Base-by-base conservation (phyloP, 192 early-diverging fungal genomes). In the Coemansia sp. region DNA sequence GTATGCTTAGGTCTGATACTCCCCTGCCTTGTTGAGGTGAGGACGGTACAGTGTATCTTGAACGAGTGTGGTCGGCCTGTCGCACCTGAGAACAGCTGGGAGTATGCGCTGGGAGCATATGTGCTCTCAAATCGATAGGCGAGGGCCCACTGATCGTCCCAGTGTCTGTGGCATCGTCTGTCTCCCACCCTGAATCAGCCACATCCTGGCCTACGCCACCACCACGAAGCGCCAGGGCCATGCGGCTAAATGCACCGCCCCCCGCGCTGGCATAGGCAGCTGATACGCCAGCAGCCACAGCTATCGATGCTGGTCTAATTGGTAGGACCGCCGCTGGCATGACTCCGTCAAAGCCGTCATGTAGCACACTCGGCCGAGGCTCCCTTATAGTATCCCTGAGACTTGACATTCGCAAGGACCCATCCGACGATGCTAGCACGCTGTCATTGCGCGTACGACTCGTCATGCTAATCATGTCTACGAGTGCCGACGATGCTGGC, bases 181-280 rank as follows among this genome's bases (percentile, higher is more conserved):
- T 82, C 67, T 82, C 80, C 80, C 80, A 82, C 19, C 80, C 80
- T 9, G 80, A 82, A 37, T 82, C 80, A 25, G 50, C 60, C 21
- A 63, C 1, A 23, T 62, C 41, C 42, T 31, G 23, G 62, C 38
- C 41, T 64, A 51, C 27, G 37, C 58, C 67, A 27, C 48, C 58
- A 21, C 59, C 59, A 31, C 59, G 59, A 12, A 39, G 59, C 8
- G 59, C 59, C 36, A 61, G 59, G 36, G 34, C 59, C 59, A 61
- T 1, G 59, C 59, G 59, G 36, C 59, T 61, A 19, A 61, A 39
- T 38, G 59, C 32, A 17, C 57, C 44, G 17, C 39, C 48, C 29
- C 55, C 29, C 6, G 61, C n/a, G 19, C 46, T 48, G n/a, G 46
- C 46, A 48, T 48, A 48, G 7, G 46, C 62, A 21, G 37, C 62